Base-by-base conservation (phyloP, 495 filamentous ascomycete species). In the Lepraria neglecta region DNA sequence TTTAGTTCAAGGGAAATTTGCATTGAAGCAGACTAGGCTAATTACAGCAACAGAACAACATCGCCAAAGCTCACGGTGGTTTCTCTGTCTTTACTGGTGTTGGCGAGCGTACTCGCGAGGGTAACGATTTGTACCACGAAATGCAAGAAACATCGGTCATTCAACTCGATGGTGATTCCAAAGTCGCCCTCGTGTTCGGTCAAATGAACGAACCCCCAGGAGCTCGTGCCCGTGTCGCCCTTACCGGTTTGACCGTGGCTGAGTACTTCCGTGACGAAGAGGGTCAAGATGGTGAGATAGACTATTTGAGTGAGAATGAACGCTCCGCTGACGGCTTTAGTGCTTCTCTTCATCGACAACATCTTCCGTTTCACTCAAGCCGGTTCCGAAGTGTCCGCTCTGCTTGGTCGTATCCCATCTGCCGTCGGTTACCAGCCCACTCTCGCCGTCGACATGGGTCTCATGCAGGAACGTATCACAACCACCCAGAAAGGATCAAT, bases 61-160 rank as follows among this genome's bases (percentile, higher is more conserved):
- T 98, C 73, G 94, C 94, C 80, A 98, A 98, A 86, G 94, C 94
- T 71, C 94, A 98, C 82, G 95, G 94, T 94, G 94, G 94, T 92
- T 98, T 95, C 88, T 98, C 94, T 67, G 95, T 98, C 72, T 98
- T 98, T 87, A 95, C 90, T 75, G 94, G 94, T 91, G 94, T 98
- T 78, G 94, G 94, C 72, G 94, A 98, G 88, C 94, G 94, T 83
- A 98, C 94, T 73, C 94, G 94, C 88, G 94, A 98, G 87, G 94
- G 94, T 86, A 98, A 98, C 86, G 94, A 98, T 87, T 80, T 98
- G 84, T 98, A 98, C 88, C 95, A 98, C 83, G 94, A 98, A 88
- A 98, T 98, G 94, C 94, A 98, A 84, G 92, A 98, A 83, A 98
- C 94, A 73, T 86, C 87, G 80, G 94, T 98, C 85, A 98, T 98